Evolutionary conservation across 225 moss, liverwort and hornwort genomes (phyloP).

Genomic region (Ulota crispa): DNA sequence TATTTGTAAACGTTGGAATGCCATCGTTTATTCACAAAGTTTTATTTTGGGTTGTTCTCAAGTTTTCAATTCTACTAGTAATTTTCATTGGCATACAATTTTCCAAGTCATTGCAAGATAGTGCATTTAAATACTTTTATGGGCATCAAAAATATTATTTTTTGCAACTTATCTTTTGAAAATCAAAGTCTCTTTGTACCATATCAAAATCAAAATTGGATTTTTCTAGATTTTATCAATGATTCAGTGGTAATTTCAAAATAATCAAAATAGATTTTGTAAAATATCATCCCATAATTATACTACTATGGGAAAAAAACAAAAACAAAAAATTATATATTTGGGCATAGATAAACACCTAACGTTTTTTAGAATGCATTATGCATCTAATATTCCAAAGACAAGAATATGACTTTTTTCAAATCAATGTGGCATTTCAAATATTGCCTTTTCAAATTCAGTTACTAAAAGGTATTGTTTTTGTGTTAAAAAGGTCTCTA

Average conservation of each 20-base stretch:
- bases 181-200: background rate
- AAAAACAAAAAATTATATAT: background rate
- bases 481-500: background rate
- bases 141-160: background rate
- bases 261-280: background rate
- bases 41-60: constrained; percentile 60
- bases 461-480: accelerated
- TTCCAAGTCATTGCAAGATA: background rate
- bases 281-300: background rate
- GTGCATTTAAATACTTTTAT: background rate
- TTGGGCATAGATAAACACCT: background rate
- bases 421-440: accelerated
- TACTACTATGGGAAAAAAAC: accelerated
- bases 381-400: background rate
- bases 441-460: accelerated
- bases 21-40: constrained; percentile 57
- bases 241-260: background rate
- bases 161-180: background rate
- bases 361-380: background rate
- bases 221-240: background rate
- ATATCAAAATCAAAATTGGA: background rate
- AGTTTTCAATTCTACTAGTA: constrained; percentile 28
- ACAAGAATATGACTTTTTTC: accelerated
- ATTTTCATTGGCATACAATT: background rate
- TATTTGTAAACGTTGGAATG: constrained; percentile 71